phyloP scores from a whole-genome alignment of 257 asterid species.

The Catharanthus roseus region DNA sequence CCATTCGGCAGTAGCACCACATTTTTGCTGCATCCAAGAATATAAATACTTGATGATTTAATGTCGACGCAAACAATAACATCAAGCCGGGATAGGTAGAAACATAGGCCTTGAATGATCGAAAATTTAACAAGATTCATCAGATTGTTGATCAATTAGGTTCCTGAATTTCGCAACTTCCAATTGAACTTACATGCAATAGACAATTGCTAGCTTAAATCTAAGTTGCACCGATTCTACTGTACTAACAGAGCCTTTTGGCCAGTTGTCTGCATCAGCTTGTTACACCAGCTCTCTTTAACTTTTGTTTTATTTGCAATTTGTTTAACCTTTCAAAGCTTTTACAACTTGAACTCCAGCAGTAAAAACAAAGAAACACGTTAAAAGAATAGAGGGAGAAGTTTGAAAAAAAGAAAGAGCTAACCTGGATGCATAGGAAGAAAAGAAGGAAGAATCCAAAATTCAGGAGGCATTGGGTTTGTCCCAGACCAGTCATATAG shows the following conservation, averaged over 20 bases:
- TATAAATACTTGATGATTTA: not conserved
- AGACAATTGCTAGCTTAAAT: not conserved
- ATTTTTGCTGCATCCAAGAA: conserved; percentile 25
- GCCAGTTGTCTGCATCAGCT: not conserved
- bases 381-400: not conserved
- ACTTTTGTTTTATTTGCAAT: not conserved
- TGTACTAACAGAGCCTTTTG: not conserved
- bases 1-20: conserved; percentile 34
- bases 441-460: conserved; percentile 31
- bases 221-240: not conserved
- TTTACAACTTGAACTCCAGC: not conserved
- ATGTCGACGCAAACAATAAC: not conserved
- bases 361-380: too few species aligned
- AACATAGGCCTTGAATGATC: too few species aligned
- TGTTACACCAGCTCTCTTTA: not conserved
- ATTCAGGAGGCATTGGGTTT: conserved; percentile 31
- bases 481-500: conserved; percentile 26
- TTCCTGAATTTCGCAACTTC: not conserved
- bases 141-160: not conserved
- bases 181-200: not conserved
- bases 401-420: not conserved
- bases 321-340: not conserved
- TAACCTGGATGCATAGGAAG: conserved; percentile 32
- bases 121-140: not conserved
- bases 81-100: not conserved